These are phyloP conservation scores for Pseudodiploospora longispora DNA, from an alignment of 2,329 filamentous ascomycete species.

Conservation along the genomic window DNA sequence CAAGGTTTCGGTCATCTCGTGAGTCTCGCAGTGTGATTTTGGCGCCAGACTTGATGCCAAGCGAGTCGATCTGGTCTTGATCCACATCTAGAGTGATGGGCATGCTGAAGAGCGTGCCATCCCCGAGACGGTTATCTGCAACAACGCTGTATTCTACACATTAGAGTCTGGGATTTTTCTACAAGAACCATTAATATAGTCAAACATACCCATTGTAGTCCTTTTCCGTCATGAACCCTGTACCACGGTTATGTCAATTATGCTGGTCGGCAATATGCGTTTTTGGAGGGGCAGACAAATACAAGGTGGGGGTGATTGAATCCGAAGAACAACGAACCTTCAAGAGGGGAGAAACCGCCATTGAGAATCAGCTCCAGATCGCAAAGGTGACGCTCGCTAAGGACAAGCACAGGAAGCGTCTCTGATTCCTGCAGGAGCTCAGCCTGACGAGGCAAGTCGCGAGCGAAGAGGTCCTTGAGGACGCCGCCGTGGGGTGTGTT, in stretches of 20 bases:
- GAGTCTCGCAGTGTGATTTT: constrained; percentile 88
- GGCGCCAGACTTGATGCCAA: constrained; percentile 69
- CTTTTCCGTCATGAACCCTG: constrained; percentile 94
- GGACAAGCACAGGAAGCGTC: constrained; percentile 71
- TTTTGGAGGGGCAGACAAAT: background rate
- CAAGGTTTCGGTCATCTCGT: constrained; percentile 91
- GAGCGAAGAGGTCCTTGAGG: constrained; percentile 95
- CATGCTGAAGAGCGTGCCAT: constrained; percentile 91
- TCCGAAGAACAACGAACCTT: constrained; percentile 55
- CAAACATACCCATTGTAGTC: constrained; percentile 80
- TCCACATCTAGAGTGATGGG: constrained; percentile 89
- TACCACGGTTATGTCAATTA: constrained; percentile 3
- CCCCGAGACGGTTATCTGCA: constrained; percentile 73
- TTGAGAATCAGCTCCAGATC: constrained; percentile 96
- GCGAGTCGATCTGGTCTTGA: constrained; percentile 63
- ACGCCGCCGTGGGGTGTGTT: constrained; percentile 78
- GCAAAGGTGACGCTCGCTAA: constrained; percentile 92
- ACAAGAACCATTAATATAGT: background rate
- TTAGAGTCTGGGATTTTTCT: background rate
- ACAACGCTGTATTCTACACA: constrained; percentile 59
- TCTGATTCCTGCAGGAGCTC: constrained; percentile 81
- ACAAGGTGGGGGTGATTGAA: background rate
- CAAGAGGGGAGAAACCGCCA: constrained; percentile 93
- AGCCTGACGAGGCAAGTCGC: constrained; percentile 75
- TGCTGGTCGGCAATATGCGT: background rate